Evolutionary conservation across 257 asterid genomes (phyloP), one percentile per base, ranked within the genome.

Genomic region (Solanum sitiens): DNA sequence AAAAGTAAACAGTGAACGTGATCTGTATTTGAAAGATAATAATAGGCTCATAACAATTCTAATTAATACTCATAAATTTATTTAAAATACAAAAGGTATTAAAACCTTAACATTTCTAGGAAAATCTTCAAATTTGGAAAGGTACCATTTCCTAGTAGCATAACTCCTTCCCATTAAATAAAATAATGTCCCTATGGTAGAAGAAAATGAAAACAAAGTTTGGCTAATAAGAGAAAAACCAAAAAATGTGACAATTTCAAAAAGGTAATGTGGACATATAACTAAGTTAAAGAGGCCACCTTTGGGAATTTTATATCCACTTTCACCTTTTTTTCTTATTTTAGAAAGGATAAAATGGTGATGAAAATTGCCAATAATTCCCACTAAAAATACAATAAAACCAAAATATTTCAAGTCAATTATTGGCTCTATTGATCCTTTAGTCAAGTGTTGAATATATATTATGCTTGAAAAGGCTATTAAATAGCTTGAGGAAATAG

Each of bases 91-190:
- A 63, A 65, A 94, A 42, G 98, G 98, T 89, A 95, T 86, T 13
- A 95, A 76, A 27, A 94, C 95, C 92, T 92, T 93, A 21, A 90
- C 80, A 89, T 88, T 89, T 72, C 83, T 47, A 4, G 98, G 95
- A 11, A 95, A 95, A 87, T 93, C 92, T 39, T 93, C 94, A 70
- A 94, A 95, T 90, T 95, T 94, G 75, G 95, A 91, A 27, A 45
- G 6, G 79, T 95, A 95, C 98, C 98, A 95, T 87, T 90, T 90
- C 86, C 94, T 91, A 2, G 97, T 94, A 68, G 97, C 95, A 56
- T 42, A 83, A 75, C 98, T 95, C 93, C 98, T 90, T n/a, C 98
- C 96, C 84, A 86, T 86, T 87, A 95, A 83, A 87, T 92, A 95
- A 23, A 89, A 72, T 1, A 87, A 13, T 15, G 92, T 71, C 12